Base-by-base conservation (phyloP, 441 rosid genomes). In the Arabidopsis hybrid region DNA sequence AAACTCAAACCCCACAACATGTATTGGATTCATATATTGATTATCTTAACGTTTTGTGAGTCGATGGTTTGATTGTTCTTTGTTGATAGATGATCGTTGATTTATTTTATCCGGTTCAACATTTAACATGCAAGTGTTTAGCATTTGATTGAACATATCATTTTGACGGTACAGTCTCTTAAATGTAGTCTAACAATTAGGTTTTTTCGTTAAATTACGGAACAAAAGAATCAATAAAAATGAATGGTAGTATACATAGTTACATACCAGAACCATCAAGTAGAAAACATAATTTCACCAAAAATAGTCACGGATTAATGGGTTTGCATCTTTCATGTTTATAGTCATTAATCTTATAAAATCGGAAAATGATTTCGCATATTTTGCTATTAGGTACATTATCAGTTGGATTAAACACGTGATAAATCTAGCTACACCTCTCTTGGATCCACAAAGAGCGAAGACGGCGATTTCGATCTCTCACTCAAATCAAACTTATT, bases 371-470 rank as follows among this genome's bases (percentile, higher is more conserved):
- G 26, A 21, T 21, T 21, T 21, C 26, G 26, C 26, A 21, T 47
- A 64, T 16, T 18, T 45, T 39, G 65, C 11, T 39, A 21, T 21
- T 60, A 6, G 10, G 21, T 21, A 10, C 5, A 51, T 18, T 51
- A 51, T 51, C 32, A 18, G 31, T 21, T 4, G 14, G 14, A 52
- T 8, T 6, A 45, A 58, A 13, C n/a, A 17, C 4, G 29, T 10
- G 1, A 49, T 29, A 7, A 31, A 47, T 68, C 40, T 57, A 39
- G 60, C 82, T 81, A 88, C 47, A 91, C 93, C 76, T 91, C 97
- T 81, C 97, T 84, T 32, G 97, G 97, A 82, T 91, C 97, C 70
- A 91, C 93, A 78, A 91, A 91, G 77, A 91, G 86, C 8, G 64
- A 67, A 36, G 84, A 38, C 12, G 69, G 59, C 56, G 82, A 47